Evolutionary conservation across 306 rosid genomes (phyloP).

Genomic region (Lathyrus oleraceus): DNA sequence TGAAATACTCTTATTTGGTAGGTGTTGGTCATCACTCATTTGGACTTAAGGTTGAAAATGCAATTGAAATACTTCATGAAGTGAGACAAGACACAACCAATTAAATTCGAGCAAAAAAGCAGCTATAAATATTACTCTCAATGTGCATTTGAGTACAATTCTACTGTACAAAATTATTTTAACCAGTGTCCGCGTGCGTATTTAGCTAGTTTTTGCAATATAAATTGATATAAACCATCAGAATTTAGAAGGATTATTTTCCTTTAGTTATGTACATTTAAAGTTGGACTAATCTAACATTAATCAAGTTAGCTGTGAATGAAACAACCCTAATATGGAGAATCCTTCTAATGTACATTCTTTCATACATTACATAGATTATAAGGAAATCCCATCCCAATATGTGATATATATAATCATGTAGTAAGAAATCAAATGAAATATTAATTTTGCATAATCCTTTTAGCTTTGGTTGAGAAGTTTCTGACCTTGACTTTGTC

Average conservation of each 20-base stretch:
- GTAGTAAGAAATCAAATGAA: constrained; percentile 23
- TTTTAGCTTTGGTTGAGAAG: constrained; percentile 63
- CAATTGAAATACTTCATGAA: too few relatives aligned
- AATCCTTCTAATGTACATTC: constrained; percentile 33
- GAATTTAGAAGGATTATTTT: background rate
- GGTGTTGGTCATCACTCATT: too few relatives aligned
- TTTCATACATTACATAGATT: background rate
- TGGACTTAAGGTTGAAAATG: too few relatives aligned
- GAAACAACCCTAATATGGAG: constrained; percentile 29
- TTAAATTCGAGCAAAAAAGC: too few relatives aligned
- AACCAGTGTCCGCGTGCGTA: too few relatives aligned
- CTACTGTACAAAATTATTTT: too few relatives aligned
- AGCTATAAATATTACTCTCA: too few relatives aligned
- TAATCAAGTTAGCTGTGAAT: constrained; percentile 14
- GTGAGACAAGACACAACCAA: too few relatives aligned
- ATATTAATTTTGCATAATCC: constrained; percentile 31
- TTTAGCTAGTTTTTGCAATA: too few relatives aligned
- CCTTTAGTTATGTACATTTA: constrained; percentile 31
- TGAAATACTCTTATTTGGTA: too few relatives aligned
- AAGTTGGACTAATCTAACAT: constrained; percentile 8
- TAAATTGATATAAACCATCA: background rate
- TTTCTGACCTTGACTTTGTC: constrained; percentile 48
- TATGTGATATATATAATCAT: background rate
- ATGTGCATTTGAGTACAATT: too few relatives aligned
- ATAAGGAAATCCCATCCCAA: constrained; percentile 10